Percentiles rank a stretch among this genome's conserved stretches.
These are phyloP conservation scores for Heliamphora exappendiculata DNA, from an alignment of 148 eudicot genomes.

Conservation along the genomic window DNA sequence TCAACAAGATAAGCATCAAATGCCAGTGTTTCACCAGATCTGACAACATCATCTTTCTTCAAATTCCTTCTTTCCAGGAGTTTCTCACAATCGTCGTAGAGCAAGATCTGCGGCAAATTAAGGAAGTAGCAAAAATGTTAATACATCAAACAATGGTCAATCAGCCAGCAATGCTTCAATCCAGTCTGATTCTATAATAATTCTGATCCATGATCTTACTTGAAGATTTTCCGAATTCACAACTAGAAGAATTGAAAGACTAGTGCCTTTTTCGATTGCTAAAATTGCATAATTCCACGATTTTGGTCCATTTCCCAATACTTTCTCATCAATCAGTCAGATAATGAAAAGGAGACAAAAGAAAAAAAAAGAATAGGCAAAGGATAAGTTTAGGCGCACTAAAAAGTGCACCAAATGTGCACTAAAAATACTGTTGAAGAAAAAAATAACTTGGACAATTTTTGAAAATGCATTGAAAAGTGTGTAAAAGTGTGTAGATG, in stretches of 20 bases:
- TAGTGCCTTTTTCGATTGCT: background rate
- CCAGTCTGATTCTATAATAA: background rate
- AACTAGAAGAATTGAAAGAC: background rate
- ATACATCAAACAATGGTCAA: background rate
- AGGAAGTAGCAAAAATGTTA: background rate
- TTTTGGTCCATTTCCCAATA: background rate
- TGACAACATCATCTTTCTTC: slow-evolving; percentile 51
- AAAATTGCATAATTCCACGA: background rate
- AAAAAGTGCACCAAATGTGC: no score
- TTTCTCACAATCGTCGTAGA: slow-evolving; percentile 65
- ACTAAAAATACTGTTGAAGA: no score
- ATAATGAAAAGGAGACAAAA: background rate
- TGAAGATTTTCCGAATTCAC: background rate
- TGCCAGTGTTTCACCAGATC: slow-evolving; percentile 51
- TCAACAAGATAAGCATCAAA: slow-evolving; percentile 68
- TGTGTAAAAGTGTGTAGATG: no score
- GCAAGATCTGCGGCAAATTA: slow-evolving; percentile 38
- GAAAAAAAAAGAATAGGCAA: background rate
- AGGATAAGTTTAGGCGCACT: no score
- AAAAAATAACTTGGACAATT: no score
- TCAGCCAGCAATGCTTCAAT: background rate
- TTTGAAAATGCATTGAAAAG: no score
- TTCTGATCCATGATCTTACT: background rate
- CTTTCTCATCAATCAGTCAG: background rate
- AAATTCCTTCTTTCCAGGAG: slow-evolving; percentile 45